Base-by-base conservation (phyloP, 306 rosid genomes). In the Coriaria nepalensis region DNA sequence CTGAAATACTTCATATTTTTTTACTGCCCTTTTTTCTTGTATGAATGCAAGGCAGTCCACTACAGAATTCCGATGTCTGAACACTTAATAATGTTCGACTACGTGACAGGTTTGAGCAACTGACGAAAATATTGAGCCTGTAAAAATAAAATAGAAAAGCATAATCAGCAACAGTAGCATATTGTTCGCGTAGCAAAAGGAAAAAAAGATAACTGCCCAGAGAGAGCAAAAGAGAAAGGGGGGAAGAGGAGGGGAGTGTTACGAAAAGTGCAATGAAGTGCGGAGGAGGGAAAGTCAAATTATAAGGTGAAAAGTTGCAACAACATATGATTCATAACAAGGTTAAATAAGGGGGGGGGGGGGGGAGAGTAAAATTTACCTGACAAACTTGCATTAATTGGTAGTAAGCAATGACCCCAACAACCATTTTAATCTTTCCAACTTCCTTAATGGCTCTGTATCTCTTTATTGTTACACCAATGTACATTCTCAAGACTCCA, bases 111-210 rank as follows among this genome's bases (percentile, higher is more conserved):
- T 59, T 87, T 87, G 45, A 87, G 94, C 79, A 87, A 78, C 69
- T 87, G 96, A 70, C 96, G 96, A 43, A 87, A 87, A 60, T 87
- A 87, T 57, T 87, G 93, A 37, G 97, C 95, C 95, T 88, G 93
- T 53, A 73, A 50, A 6, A 65, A 35, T 52, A 15, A 68, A 61
- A 47, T 51, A 38, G 34, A 9, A 44, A 6, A n/a, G 45, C 35
- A 50, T 34, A 44, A 57, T 33, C 35, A 59, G 9, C 5, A 46
- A 32, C 7, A 20, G 29, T 3, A 20, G 6, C 38, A 57, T 29
- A 45, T 10, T 14, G 29, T 43, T 7, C 46, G 12, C 2, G 6
- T 43, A 8, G 46, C 46, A 43, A 42, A 42, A 6, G 4, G 5
- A n/a, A n/a, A n/a, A n/a, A n/a, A n/a, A n/a, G n/a, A n/a, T n/a